phyloP scores from a whole-genome alignment of 768 basidiomycete species.

The Psilocybe tampanensis region DNA sequence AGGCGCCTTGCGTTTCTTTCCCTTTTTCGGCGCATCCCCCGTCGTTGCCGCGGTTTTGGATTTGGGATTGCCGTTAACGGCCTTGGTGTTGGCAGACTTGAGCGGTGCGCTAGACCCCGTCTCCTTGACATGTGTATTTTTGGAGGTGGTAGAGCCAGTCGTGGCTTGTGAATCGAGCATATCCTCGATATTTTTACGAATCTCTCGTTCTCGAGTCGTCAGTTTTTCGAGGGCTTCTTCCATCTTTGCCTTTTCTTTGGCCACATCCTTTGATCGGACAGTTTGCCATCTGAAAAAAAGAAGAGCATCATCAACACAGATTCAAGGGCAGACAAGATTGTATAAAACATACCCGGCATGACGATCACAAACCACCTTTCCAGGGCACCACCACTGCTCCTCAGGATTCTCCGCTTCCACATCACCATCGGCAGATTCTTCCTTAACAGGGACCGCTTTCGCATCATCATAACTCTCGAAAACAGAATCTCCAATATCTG shows the following conservation, averaged over 20 bases:
- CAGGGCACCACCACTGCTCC: conserved; percentile 80
- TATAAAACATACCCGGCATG: conserved; percentile 72
- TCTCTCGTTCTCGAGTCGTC: conserved; percentile 75
- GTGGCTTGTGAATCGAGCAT: conserved; percentile 51
- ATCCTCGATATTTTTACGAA: conserved; percentile 79
- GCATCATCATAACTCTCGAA: conserved; percentile 68
- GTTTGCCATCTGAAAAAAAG: conserved; percentile 67
- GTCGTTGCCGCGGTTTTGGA: conserved; percentile 38
- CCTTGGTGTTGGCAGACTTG: conserved; percentile 37
- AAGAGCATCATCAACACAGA: conserved; percentile 8
- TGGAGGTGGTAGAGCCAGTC: conserved; percentile 8
- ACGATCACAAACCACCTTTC: conserved; percentile 74
- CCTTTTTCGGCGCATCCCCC: conserved; percentile 53
- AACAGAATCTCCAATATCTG: conserved; percentile 64
- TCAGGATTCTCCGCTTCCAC: conserved; percentile 46
- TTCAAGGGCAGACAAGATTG: conserved; percentile 1
- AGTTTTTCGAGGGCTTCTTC: conserved; percentile 68
- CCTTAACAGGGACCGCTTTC: conserved; percentile 36
- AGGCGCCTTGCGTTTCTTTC: conserved; percentile 56
- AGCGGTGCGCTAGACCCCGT: conserved; percentile 34
- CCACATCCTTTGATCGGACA: conserved; percentile 70
- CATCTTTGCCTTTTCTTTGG: conserved; percentile 75
- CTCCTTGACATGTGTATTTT: conserved; percentile 24
- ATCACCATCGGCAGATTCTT: conserved; percentile 36
- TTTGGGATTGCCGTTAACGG: conserved; percentile 50